These are phyloP conservation scores for Dactylonectria estremocensis DNA, from an alignment of 2,329 filamentous ascomycete species.

Conservation along the genomic window DNA sequence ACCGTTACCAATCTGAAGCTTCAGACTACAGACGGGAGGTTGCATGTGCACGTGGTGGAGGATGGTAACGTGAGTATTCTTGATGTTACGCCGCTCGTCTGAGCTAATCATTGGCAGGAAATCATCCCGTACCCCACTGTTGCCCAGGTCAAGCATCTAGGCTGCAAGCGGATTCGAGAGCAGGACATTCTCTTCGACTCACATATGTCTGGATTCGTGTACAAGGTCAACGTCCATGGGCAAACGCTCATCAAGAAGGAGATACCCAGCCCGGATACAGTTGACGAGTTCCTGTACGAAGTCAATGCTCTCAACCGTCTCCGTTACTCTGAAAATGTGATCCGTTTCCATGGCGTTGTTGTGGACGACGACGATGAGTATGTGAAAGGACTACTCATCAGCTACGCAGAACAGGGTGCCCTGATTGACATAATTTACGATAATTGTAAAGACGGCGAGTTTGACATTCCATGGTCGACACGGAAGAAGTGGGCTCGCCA, in stretches of 20 bases:
- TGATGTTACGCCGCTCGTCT: not conserved
- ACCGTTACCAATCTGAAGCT: conserved; percentile 97
- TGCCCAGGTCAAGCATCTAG: conserved; percentile 81
- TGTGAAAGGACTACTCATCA: conserved; percentile 92
- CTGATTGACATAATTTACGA: conserved; percentile 95
- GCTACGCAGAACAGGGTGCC: conserved; percentile 87
- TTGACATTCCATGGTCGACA: conserved; percentile 76
- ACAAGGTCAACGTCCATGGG: conserved; percentile 84
- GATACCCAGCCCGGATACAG: conserved; percentile 93
- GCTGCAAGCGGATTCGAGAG: conserved; percentile 77
- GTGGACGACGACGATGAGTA: conserved; percentile 87
- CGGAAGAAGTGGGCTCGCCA: conserved; percentile 92
- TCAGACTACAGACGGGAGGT: conserved; percentile 86
- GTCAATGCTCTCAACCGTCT: conserved; percentile 93
- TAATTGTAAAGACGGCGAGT: conserved; percentile 70
- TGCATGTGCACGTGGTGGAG: conserved; percentile 98
- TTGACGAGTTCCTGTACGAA: conserved; percentile 98
- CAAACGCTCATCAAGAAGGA: conserved; percentile 93
- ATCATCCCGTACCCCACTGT: conserved; percentile 88
- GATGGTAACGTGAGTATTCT: conserved; percentile 79
- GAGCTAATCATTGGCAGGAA: conserved; percentile 67
- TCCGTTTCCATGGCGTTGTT: conserved; percentile 89
- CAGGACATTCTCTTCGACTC: conserved; percentile 86
- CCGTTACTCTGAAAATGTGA: conserved; percentile 81
- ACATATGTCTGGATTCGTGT: conserved; percentile 97